Evolutionary conservation across 2,329 filamentous ascomycete genomes (phyloP).

Genomic region (Beauveria brongniartii): DNA sequence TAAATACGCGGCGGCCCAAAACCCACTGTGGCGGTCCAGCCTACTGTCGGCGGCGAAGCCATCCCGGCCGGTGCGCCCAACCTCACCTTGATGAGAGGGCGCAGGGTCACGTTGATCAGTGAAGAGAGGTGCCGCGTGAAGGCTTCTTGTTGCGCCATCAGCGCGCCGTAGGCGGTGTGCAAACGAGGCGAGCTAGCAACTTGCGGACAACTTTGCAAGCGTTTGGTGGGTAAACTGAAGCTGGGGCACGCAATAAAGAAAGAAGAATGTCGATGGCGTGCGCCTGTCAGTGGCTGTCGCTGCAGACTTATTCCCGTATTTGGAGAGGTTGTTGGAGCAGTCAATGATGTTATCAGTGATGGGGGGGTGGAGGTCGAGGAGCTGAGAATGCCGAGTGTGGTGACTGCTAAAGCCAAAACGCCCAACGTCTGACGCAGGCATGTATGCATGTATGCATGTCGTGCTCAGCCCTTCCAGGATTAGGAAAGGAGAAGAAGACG

Average conservation of each 20-base stretch:
- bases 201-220: too few species aligned
- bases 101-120: too few species aligned
- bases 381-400: not conserved
- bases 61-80: not conserved
- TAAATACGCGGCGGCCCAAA: not conserved
- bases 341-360: too few species aligned
- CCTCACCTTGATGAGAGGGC: not conserved
- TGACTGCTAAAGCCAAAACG: not conserved
- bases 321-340: not conserved
- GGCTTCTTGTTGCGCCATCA: not conserved
- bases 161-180: not conserved
- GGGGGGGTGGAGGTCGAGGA: not conserved
- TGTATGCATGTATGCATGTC: conserved; percentile 7
- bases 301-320: not conserved
- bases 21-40: not conserved
- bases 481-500: not conserved
- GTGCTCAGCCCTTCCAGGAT: conserved; percentile 5
- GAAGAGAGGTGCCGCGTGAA: not conserved
- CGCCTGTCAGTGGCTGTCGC: not conserved
- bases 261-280: not conserved
- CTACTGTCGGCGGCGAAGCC: not conserved
- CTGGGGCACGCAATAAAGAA: not conserved
- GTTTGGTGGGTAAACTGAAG: not conserved
- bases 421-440: not conserved
- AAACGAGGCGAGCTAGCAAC: too few species aligned